A percentile compares a stretch with the other conserved stretches of the same genome.
These are phyloP conservation scores for Trichosporon asahii DNA, from an alignment of 1,284 basidiomycete species.

Conservation along the genomic window DNA sequence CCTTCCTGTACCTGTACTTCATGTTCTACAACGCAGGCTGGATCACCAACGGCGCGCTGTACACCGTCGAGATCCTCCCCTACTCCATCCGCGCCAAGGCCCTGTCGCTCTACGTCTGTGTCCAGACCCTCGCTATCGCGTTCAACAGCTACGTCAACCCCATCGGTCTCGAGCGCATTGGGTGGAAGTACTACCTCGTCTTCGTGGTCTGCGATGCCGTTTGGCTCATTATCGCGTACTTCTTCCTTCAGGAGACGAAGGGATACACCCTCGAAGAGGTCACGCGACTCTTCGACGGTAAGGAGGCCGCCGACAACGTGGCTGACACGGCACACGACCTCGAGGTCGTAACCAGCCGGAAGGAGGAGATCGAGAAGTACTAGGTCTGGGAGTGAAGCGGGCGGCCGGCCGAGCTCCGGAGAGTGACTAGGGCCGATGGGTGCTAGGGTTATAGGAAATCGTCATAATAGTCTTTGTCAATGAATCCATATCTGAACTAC, in stretches of 20 bases:
- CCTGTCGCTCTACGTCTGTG: constrained; percentile 15
- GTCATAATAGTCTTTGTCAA: background rate
- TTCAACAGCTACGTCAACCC: constrained; percentile 82
- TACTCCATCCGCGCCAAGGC: constrained; percentile 33
- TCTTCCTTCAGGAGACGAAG: constrained; percentile 43
- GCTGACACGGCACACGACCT: background rate
- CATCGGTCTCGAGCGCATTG: constrained; percentile 58
- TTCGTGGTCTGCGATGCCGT: constrained; percentile 37
- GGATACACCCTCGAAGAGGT: constrained; percentile 36
- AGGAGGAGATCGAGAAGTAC: background rate
- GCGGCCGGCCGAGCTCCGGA: background rate
- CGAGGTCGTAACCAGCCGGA: background rate
- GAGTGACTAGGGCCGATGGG: no score
- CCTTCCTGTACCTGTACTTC: constrained; percentile 67
- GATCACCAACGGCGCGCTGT: constrained; percentile 24
- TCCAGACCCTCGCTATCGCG: constrained; percentile 56
- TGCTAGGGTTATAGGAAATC: background rate
- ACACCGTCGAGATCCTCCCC: constrained; percentile 34
- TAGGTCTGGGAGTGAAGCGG: background rate
- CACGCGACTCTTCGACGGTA: constrained; percentile 27
- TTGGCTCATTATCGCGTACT: constrained; percentile 19
- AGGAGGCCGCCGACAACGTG: background rate
- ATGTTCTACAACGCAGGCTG: constrained; percentile 56
- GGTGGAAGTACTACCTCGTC: constrained; percentile 49
- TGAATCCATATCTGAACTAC: background rate